Evolutionary conservation across 2,329 filamentous ascomycete species (phyloP).

Genomic region (Calonectria honghensis): DNA sequence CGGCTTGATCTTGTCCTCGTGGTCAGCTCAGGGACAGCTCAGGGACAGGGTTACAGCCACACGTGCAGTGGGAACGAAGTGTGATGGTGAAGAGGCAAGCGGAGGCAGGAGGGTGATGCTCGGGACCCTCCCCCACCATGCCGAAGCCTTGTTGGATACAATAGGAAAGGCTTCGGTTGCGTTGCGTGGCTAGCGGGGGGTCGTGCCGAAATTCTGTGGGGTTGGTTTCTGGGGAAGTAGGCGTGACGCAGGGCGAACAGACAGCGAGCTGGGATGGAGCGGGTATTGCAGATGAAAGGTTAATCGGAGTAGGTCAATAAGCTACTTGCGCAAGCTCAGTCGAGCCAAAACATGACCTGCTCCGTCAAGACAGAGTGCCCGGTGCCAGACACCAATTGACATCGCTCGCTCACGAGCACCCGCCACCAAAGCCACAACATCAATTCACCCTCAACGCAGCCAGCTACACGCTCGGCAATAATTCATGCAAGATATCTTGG

Average conservation of each 20-base stretch:
- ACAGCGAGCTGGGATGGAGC: not conserved
- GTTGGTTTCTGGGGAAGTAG: constrained; percentile 31
- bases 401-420: not conserved
- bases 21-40: constrained; percentile 7
- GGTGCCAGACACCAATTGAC: not conserved
- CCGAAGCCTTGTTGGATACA: constrained; percentile 19
- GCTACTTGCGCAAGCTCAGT: not conserved
- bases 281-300: not conserved
- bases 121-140: constrained; percentile 36
- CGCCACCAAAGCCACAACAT: not conserved
- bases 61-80: not conserved
- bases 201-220: constrained; percentile 35
- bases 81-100: constrained; percentile 1
- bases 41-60: constrained; percentile 21
- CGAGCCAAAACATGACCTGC: not conserved
- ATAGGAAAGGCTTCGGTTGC: constrained; percentile 26
- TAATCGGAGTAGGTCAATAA: not conserved
- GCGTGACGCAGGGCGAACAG: not conserved
- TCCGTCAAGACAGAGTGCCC: not conserved
- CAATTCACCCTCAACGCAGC: not conserved
- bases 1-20: not conserved
- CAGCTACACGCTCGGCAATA: not conserved
- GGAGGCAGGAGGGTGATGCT: constrained; percentile 19
- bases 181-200: constrained; percentile 28
- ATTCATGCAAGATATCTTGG: not conserved